Base-by-base conservation (phyloP, 257 asterid genomes). In the Jasminum sambac region DNA sequence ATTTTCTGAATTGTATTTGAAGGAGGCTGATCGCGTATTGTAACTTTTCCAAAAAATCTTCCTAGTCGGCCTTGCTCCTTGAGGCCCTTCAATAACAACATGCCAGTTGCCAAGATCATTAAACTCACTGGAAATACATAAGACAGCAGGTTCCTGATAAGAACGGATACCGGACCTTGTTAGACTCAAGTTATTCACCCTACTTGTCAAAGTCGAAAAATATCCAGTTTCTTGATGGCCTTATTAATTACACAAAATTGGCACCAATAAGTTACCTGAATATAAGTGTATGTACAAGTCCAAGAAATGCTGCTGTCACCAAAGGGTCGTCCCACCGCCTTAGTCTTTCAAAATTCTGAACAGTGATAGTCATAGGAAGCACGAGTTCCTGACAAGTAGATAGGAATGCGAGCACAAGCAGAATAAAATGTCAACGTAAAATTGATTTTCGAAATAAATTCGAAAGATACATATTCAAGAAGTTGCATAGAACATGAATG, bases 11-110 rank as follows among this genome's bases (percentile, higher is more conserved):
- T 80, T 6, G 99, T 95, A 72, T 95, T 95, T 24, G 99, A 95
- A 19, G 90, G 90, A 60, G 99, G 96, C 80, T 95, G 99, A 72
- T 95, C 97, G n/a, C 80, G 83, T 66, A 95, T 89, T 8, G 96
- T 87, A 66, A 95, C 89, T 83, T 83, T 89, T 11, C 98, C 99
- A 23, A 95, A 95, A 70, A 81, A 89, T 80, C 96, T 83, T 69
- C 99, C 99, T 11, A 95, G 96, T 3, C 99, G 91, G 2, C 99
- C 99, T 83, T 95, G 99, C 81, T 88, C 97, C 75, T 89, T 95
- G 64, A 95, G 96, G 67, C 98, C 95, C 82, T 95, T 95, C 60
- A 95, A 80, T 58, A 88, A 72, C 82, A 95, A 74, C 98, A 95
- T 84, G 66, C 86, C 84, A 39, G 88, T 78, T 21, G 96, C 87